Evolutionary conservation across 202 grass and related monocot genomes (phyloP), one percentile per base, ranked within the genome.

Genomic region (Dendrocalamus latiflorus): DNA sequence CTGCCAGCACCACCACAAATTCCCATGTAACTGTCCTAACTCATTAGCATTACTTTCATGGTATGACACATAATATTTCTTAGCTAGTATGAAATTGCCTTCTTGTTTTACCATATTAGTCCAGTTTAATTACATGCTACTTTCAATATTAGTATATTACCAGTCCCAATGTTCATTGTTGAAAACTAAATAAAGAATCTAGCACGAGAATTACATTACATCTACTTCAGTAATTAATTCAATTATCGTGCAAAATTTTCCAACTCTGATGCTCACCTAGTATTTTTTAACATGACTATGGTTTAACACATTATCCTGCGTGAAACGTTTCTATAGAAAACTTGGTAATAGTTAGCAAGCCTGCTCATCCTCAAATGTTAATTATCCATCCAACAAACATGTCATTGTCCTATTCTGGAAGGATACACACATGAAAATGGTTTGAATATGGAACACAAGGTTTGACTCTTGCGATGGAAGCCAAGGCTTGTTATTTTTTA

Each of bases 1-100:
- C 70, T 70, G 72, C 68, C 57, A 76, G 64, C 74, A 78, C 85
- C 47, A 54, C 83, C 38, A 72, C 67, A 54, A 37, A 56, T 79
- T 69, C 70, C 69, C 74, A 89, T 81, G 85, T 99, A 89, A 86
- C 57, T 67, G 17, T 77, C 38, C 64, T 79, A 41, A 41, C 48
- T 83, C 51, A 42, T 72, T 69, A 79, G 71, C 38, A 64, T n/a
- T 81, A 37, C 8, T 30, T 66, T 57, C 12, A 44, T 24, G 34
- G n/a, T 59, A 41, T 6, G 51, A 6, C 11, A 43, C 36, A 54
- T 58, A 57, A 75, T 75, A 37, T 41, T 74, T 57, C 8, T 74
- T 56, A 37, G 36, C 42, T 55, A 67, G 20, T 20, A 22, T 68
- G 64, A 68, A 49, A 38, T 66, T 57, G 15, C 10, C 6, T 9